These are phyloP conservation scores for Penicillium simplicissimum DNA, from an alignment of 495 filamentous ascomycete genomes.

Conservation along the genomic window DNA sequence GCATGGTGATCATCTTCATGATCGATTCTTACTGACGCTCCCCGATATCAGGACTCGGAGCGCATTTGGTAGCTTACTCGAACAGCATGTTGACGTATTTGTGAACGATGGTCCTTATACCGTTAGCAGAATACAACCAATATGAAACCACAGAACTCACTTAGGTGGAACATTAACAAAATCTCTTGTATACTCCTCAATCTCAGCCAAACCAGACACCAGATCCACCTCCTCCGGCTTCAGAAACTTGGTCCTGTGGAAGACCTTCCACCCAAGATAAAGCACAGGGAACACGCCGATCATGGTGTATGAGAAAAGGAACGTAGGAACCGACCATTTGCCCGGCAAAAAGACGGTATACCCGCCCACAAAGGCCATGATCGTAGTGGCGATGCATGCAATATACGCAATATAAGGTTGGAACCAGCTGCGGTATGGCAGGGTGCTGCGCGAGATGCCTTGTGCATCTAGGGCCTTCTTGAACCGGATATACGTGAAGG, in stretches of 20 bases:
- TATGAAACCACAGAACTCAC: conserved; percentile 38
- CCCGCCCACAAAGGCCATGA: conserved; percentile 75
- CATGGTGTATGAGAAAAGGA: conserved; percentile 78
- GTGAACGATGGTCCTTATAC: conserved; percentile 26
- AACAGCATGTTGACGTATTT: conserved; percentile 25
- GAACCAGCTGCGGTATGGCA: conserved; percentile 65
- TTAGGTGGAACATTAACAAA: conserved; percentile 59
- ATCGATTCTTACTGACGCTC: neutral
- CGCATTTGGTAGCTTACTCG: conserved; percentile 5
- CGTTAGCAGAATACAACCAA: conserved; percentile 12
- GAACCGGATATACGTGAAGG: conserved; percentile 73
- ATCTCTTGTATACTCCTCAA: conserved; percentile 71
- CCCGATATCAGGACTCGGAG: too few species aligned
- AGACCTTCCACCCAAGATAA: conserved; percentile 69
- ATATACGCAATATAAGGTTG: conserved; percentile 75
- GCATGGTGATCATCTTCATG: neutral
- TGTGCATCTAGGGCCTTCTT: conserved; percentile 67
- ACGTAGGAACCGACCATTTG: conserved; percentile 70
- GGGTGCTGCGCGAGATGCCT: conserved; percentile 58
- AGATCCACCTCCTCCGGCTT: conserved; percentile 64
- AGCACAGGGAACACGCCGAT: conserved; percentile 65
- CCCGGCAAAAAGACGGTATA: conserved; percentile 76
- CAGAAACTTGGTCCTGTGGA: conserved; percentile 61
- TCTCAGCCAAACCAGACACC: conserved; percentile 61
- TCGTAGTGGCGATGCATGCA: conserved; percentile 56